Conservation (phyloP, 208 protist species). For the Trypanosoma vivax region DNA sequence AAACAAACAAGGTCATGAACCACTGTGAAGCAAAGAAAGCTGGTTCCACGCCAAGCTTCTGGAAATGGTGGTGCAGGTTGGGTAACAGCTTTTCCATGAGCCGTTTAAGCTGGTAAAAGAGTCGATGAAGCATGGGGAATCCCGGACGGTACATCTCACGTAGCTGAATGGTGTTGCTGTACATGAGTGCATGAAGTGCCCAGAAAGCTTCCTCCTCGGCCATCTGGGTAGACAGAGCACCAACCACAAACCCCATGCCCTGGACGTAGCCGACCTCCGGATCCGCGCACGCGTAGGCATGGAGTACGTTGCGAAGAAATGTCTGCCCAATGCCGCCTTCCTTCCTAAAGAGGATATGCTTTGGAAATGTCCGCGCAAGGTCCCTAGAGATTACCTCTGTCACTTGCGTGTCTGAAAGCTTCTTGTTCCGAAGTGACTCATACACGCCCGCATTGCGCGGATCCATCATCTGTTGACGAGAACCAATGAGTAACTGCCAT, state of each 20-base stretch:
- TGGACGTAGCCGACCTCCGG: conserved; percentile 93
- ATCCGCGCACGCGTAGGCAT: conserved; percentile 85
- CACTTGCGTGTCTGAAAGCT: conserved; percentile 48
- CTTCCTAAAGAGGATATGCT: conserved; percentile 83
- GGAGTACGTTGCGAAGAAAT: conserved; percentile 83
- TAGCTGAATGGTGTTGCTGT: conserved; percentile 74
- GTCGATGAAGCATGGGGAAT: conserved; percentile 86
- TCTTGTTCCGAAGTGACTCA: conserved; percentile 57
- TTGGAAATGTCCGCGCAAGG: conserved; percentile 83
- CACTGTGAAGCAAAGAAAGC: conserved; percentile 90
- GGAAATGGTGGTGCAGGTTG: conserved; percentile 68
- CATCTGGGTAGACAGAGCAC: conserved; percentile 84
- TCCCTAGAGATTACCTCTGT: conserved; percentile 73
- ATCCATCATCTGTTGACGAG: conserved; percentile 59
- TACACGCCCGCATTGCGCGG: conserved; percentile 73
- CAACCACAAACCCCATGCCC: conserved; percentile 92
- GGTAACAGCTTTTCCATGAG: conserved; percentile 75
- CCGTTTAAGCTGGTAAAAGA: conserved; percentile 83
- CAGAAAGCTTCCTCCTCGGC: conserved; percentile 91
- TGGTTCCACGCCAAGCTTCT: conserved; percentile 59
- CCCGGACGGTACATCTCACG: conserved; percentile 83
- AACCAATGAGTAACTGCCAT: conserved; percentile 85
- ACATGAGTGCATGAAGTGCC: conserved; percentile 85
- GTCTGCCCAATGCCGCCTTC: conserved; percentile 77
- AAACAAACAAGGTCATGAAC: conserved; percentile 91